Conservation (phyloP, 495 filamentous ascomycete species). For the Haplographium delicatum region DNA sequence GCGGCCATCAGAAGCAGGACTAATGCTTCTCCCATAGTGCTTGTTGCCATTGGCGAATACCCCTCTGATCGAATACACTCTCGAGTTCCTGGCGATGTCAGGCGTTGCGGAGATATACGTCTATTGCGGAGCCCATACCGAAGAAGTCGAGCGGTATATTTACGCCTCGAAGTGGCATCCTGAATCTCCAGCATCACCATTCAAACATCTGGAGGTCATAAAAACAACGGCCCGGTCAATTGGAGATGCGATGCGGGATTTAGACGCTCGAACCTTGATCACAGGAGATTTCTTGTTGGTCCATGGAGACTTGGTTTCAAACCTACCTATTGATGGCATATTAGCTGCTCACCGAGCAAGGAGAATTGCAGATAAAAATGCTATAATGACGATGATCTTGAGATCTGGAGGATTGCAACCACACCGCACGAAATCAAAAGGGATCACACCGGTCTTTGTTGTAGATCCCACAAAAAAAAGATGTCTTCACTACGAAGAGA, state of each 20-base stretch:
- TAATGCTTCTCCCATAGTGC: constrained; percentile 54
- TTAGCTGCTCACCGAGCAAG: constrained; percentile 74
- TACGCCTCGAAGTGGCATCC: constrained; percentile 33
- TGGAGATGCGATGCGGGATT: constrained; percentile 90
- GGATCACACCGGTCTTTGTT: constrained; percentile 75
- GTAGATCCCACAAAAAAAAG: constrained; percentile 74
- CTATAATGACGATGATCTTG: constrained; percentile 97
- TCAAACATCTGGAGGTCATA: constrained; percentile 76
- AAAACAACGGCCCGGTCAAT: constrained; percentile 75
- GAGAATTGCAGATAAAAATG: constrained; percentile 80
- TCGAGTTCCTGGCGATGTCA: constrained; percentile 92
- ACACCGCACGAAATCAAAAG: constrained; percentile 70
- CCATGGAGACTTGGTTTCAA: constrained; percentile 91
- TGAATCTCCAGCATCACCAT: constrained; percentile 60
- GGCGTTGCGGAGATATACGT: constrained; percentile 89
- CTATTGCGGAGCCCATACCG: constrained; percentile 86
- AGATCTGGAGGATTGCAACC: constrained; percentile 62
- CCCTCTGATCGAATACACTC: constrained; percentile 93
- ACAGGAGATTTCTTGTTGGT: constrained; percentile 88
- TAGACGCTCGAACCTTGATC: constrained; percentile 83
- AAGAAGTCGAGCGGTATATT: constrained; percentile 83
- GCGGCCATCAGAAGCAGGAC: background rate
- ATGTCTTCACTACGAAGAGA: constrained; percentile 91
- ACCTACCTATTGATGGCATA: constrained; percentile 75
- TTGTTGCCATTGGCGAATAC: constrained; percentile 90